A percentile compares a stretch with the other conserved stretches of the same genome.
These are phyloP conservation scores for Lomentospora prolificans DNA, from an alignment of 2,329 filamentous ascomycete genomes.

Conservation along the genomic window DNA sequence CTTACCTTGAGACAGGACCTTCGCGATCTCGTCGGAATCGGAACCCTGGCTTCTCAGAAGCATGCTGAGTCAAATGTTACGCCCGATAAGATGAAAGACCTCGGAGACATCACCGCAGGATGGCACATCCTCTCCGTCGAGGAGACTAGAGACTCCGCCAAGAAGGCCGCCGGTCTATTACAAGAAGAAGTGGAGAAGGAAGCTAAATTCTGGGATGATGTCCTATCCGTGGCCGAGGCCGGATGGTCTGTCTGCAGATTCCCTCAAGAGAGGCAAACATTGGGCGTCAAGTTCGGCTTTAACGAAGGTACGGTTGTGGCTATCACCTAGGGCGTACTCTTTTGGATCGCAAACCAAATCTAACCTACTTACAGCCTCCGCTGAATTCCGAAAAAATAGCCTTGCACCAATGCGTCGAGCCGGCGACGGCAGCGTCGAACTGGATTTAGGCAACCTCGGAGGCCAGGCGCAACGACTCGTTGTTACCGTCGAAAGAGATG, in stretches of 20 bases:
- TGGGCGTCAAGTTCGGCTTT: constrained; percentile 86
- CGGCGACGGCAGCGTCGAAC: constrained; percentile 61
- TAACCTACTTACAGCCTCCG: constrained; percentile 32
- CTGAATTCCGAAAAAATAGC: constrained; percentile 58
- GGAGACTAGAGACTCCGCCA: constrained; percentile 61
- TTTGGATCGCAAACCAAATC: constrained; percentile 8
- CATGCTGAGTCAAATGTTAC: constrained; percentile 52
- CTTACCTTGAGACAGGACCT: constrained; percentile 61
- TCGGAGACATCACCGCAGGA: constrained; percentile 50
- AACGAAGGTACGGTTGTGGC: constrained; percentile 49
- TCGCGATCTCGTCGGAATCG: constrained; percentile 61
- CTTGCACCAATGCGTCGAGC: constrained; percentile 69
- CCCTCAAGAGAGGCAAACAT: constrained; percentile 59
- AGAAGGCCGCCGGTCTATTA: constrained; percentile 61
- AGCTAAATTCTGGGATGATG: constrained; percentile 79
- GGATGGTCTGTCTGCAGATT: constrained; percentile 81
- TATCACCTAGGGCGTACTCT: not conserved
- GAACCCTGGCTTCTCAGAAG: constrained; percentile 61
- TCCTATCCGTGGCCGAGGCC: constrained; percentile 68
- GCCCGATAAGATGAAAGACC: constrained; percentile 43
- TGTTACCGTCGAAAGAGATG: constrained; percentile 53
- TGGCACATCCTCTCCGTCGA: constrained; percentile 74
- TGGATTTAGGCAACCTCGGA: constrained; percentile 54
- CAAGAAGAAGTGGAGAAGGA: constrained; percentile 71
- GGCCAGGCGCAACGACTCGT: constrained; percentile 51